Percentiles rank a stretch among this genome's conserved stretches.
phyloP scores from a whole-genome alignment of 2,329 filamentous ascomycete genomes.

The Apiospora pterosperma region DNA sequence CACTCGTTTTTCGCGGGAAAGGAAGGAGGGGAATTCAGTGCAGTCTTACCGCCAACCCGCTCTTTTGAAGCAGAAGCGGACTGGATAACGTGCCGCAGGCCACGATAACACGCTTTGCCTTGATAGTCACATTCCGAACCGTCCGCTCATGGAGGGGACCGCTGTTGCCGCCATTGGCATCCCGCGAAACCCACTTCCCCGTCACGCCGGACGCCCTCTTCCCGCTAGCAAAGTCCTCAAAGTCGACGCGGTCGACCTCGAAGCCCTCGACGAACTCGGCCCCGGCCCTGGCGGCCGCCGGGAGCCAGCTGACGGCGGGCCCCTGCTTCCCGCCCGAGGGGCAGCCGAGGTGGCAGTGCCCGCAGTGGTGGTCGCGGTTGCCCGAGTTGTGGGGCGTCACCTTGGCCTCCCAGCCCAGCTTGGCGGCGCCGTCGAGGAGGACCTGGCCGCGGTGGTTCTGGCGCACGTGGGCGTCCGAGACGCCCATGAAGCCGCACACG shows the following conservation, averaged over 20 bases:
- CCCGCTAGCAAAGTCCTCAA: slow-evolving; percentile 46
- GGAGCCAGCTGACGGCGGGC: slow-evolving; percentile 63
- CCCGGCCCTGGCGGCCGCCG: slow-evolving; percentile 63
- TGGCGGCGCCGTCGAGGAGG: slow-evolving; percentile 62
- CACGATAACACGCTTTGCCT: slow-evolving; percentile 72
- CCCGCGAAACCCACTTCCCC: slow-evolving; percentile 50
- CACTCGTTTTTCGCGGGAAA: neutral
- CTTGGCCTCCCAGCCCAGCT: slow-evolving; percentile 61
- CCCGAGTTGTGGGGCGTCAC: slow-evolving; percentile 67
- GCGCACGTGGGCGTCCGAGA: slow-evolving; percentile 36
- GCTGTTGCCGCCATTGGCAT: slow-evolving; percentile 53
- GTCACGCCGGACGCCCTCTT: slow-evolving; percentile 10
- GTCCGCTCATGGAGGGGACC: slow-evolving; percentile 42
- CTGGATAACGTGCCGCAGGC: slow-evolving; percentile 71
- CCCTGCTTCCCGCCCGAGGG: slow-evolving; percentile 63
- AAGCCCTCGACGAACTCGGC: slow-evolving; percentile 69
- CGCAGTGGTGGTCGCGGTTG: slow-evolving; percentile 59
- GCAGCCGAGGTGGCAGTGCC: slow-evolving; percentile 38
- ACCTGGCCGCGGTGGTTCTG: slow-evolving; percentile 63
- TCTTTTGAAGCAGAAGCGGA: slow-evolving; percentile 70
- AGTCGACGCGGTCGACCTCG: slow-evolving; percentile 55
- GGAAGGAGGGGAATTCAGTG: neutral
- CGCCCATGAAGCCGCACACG: slow-evolving; percentile 34
- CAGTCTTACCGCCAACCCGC: slow-evolving; percentile 63
- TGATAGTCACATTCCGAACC: slow-evolving; percentile 63